These are phyloP conservation scores for Pestalotiopsis sp. DNA, from an alignment of 2,329 filamentous ascomycete species.

Conservation along the genomic window DNA sequence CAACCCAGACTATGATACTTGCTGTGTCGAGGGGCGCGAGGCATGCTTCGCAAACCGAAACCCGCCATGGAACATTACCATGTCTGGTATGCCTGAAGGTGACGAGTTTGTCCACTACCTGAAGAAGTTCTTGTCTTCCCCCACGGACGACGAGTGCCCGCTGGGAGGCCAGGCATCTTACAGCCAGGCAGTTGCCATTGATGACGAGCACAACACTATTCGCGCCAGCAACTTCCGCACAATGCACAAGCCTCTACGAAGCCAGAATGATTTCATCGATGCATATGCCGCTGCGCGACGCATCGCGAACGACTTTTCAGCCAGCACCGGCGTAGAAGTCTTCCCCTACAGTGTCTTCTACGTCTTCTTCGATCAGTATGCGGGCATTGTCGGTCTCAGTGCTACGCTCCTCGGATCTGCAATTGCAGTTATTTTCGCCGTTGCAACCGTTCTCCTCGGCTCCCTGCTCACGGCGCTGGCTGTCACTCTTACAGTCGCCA, in stretches of 20 bases:
- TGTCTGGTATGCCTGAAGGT: slow-evolving; percentile 90
- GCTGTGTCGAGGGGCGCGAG: slow-evolving; percentile 70
- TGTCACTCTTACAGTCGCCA: slow-evolving; percentile 83
- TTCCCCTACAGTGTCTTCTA: slow-evolving; percentile 99
- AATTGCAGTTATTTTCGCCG: slow-evolving; percentile 80
- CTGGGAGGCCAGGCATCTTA: slow-evolving; percentile 89
- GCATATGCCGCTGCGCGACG: slow-evolving; percentile 88
- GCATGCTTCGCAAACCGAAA: slow-evolving; percentile 79
- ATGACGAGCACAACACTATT: slow-evolving; percentile 67
- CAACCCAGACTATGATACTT: slow-evolving; percentile 73
- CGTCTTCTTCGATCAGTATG: slow-evolving; percentile 98
- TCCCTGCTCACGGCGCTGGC: slow-evolving; percentile 80
- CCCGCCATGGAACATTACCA: slow-evolving; percentile 86
- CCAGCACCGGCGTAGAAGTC: slow-evolving; percentile 74
- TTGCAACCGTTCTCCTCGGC: slow-evolving; percentile 81
- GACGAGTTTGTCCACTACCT: slow-evolving; percentile 89
- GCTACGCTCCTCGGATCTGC: slow-evolving; percentile 80
- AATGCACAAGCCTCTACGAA: slow-evolving; percentile 82
- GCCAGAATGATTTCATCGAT: slow-evolving; percentile 89
- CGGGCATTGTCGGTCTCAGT: slow-evolving; percentile 79
- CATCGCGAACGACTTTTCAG: slow-evolving; percentile 76
- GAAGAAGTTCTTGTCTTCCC: slow-evolving; percentile 77
- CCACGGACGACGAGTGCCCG: slow-evolving; percentile 82
- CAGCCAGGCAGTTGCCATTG: slow-evolving; percentile 79
- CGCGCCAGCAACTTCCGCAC: slow-evolving; percentile 91